Base-by-base conservation (phyloP, 2,329 filamentous ascomycete species). In the Microcyclosporella mali region DNA sequence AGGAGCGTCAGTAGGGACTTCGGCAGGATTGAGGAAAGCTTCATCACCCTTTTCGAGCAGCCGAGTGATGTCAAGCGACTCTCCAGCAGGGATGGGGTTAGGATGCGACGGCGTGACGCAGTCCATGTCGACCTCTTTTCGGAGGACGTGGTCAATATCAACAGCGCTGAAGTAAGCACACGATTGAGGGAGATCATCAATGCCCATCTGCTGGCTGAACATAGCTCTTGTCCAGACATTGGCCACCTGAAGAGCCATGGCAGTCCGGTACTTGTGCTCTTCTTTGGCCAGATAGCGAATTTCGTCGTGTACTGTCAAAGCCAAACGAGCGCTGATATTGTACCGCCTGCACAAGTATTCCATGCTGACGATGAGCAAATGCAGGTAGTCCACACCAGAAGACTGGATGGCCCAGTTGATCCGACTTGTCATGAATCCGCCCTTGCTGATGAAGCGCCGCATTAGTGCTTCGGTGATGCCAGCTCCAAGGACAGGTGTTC, bases 371-470 rank as follows among this genome's bases (percentile, higher is more conserved):
- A 98, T 88, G 14, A 98, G 76, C 3, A 98, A 79, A 60, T 98
- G 92, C 2, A 98, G 77, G 64, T 98, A 98, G 65, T 98, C 94
- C 3, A 97, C 90, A 4, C 94, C 92, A 0, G 87, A 94, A 1
- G 89, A 95, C 60, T 98, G 92, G 55, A 98, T 97, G 2, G 92
- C 92, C 92, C 92, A 98, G 62, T 98, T 98, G 68, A 98, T 97
- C 27, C 94, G 83, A 14, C 85, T 94, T 1, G 92, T 95, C 70
- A 98, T 83, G 68, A 95, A 98, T 16, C 84, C 87, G 28, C 89
- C 88, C 60, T 87, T 92, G 65, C 78, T 86, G 56, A 98, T 82
- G 60, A 84, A 94, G 12, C 86, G 82, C 40, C 82, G 76, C 83
- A 94, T 94, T 15, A 98, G 71, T 0, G 94, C 92, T 68, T 98